phyloP scores from a whole-genome alignment of 2,329 filamentous ascomycete genomes.

The Orbilia javanica region DNA sequence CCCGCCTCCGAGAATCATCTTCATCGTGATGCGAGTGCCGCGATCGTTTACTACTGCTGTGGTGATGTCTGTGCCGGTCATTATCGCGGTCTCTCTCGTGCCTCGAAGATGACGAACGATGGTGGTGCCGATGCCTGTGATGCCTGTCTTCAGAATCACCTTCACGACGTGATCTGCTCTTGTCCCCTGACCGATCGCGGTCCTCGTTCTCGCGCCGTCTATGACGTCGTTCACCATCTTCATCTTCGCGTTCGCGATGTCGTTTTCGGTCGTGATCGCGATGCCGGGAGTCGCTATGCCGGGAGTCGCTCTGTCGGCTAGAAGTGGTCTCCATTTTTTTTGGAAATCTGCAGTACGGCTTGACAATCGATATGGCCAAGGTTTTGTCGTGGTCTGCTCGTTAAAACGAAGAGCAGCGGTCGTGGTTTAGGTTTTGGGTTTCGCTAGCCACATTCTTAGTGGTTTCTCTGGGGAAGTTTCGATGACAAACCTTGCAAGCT shows the following conservation, averaged over 20 bases:
- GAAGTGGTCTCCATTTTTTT: constrained; percentile 42
- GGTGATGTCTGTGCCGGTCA: constrained; percentile 67
- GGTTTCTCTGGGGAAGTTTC: constrained; percentile 40
- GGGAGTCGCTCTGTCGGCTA: constrained; percentile 26
- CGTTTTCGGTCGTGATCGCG: constrained; percentile 51
- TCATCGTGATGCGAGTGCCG: constrained; percentile 63
- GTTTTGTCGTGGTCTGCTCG: neutral
- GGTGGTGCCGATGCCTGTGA: constrained; percentile 74
- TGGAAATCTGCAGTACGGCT: neutral
- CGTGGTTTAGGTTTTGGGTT: neutral
- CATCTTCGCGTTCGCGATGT: constrained; percentile 56
- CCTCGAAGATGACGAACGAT: constrained; percentile 71
- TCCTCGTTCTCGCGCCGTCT: constrained; percentile 65
- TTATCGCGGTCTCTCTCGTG: constrained; percentile 67
- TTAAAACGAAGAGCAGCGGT: neutral
- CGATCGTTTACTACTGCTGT: constrained; percentile 67
- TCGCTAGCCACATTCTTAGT: constrained; percentile 4
- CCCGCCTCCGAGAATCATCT: constrained; percentile 61
- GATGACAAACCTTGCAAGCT: constrained; percentile 55
- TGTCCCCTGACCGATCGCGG: constrained; percentile 65
- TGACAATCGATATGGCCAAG: constrained; percentile 3
- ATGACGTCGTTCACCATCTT: constrained; percentile 54
- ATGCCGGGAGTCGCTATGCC: constrained; percentile 35
- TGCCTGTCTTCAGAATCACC: constrained; percentile 66
- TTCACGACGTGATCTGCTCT: constrained; percentile 63